Evolutionary conservation across 345 rosid genomes (phyloP), one percentile per base, ranked within the genome.

Genomic region (Salix brachista): DNA sequence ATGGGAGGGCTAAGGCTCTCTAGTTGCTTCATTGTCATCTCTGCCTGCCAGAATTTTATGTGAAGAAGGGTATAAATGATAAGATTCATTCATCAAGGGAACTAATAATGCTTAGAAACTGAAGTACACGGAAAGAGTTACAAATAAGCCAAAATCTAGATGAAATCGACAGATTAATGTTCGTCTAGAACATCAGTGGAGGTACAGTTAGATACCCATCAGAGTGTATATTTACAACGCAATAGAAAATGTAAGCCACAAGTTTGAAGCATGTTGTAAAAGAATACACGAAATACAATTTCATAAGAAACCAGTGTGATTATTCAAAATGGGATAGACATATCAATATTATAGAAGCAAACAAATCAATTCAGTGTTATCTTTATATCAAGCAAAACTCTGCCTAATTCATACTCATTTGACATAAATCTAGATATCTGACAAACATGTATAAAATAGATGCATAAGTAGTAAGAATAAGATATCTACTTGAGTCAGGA

Each of bases 1-100:
- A 96, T 88, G 36, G 97, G 94, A 78, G 98, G 99, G 66, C 97
- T 90, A 72, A 93, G 90, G 81, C 84, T 91, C 87, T 91, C 98
- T 77, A 96, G 77, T 80, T 93, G 97, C 88, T 93, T 96, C 74
- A 92, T 66, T 17, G 99, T 93, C 91, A 93, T 90, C 87, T 93
- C 99, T 65, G 97, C 99, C 97, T 96, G 91, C 82, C 86, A 74
- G 69, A 50, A 78, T 19, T 72, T 73, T 39, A 67, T 30, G 64
- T 39, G 8, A 48, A 71, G 67, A 77, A 34, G 41, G 48, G 36
- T 30, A 34, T 23, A 60, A 67, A 10, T 69, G 21, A 30, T 32
- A 14, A 41, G 68, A 65, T 16, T 65, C n/a, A 32, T 28, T 65
- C 39, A 34, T 65, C 68, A 34, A 26, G 68, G 68, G 68, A 65